These are phyloP conservation scores for Bacterosira constricta DNA, from an alignment of 108 stramenopile genomes.

Conservation along the genomic window DNA sequence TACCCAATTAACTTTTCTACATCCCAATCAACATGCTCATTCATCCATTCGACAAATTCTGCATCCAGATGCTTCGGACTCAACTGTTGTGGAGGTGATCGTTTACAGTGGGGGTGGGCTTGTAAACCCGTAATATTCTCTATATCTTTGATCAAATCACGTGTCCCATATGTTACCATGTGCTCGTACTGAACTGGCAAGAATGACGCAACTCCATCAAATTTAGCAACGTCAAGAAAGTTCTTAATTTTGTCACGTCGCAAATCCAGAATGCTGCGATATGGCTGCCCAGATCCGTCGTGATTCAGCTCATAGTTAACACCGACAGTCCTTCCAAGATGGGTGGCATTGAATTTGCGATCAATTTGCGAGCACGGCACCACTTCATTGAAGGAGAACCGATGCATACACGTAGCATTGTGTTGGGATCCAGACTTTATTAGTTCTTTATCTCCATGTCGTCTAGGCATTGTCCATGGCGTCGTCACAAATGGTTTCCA, in stretches of 20 bases:
- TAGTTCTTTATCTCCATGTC: constrained; percentile 33
- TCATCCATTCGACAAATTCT: constrained; percentile 51
- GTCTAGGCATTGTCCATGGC: constrained; percentile 56
- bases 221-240: constrained; percentile 30
- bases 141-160: constrained; percentile 35
- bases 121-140: constrained; percentile 36
- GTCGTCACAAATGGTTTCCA: constrained; percentile 55
- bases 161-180: constrained; percentile 15
- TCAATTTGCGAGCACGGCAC: constrained; percentile 27
- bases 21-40: constrained; percentile 58
- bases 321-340: constrained; percentile 6
- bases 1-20: constrained; percentile 51
- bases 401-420: constrained; percentile 29
- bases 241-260: constrained; percentile 59
- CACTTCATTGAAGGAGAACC: constrained; percentile 24
- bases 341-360: constrained; percentile 26
- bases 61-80: constrained; percentile 15
- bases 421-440: constrained; percentile 5
- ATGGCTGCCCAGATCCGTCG: constrained; percentile 38
- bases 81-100: constrained; percentile 1
- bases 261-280: constrained; percentile 47
- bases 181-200: constrained; percentile 48
- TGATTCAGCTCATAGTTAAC: constrained; percentile 47
- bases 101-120: constrained; percentile 37
- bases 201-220: constrained; percentile 14